phyloP scores from a whole-genome alignment of 495 filamentous ascomycete species.

The Hypoxylon lienhwacheense region DNA sequence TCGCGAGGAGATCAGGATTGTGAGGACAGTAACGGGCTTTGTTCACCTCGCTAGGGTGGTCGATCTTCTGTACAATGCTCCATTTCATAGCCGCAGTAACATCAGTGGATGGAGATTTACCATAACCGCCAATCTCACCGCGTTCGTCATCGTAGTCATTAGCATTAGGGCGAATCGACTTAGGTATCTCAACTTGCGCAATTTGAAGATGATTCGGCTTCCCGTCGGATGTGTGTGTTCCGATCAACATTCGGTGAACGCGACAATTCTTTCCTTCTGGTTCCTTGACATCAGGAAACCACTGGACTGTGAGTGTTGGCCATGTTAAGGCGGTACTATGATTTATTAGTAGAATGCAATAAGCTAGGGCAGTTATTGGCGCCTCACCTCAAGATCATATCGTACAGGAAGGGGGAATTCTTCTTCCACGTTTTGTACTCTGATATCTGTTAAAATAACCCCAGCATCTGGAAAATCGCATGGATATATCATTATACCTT shows the following conservation, averaged over 20 bases:
- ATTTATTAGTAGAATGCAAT: constrained; percentile 3
- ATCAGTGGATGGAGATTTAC: constrained; percentile 58
- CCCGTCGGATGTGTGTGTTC: constrained; percentile 88
- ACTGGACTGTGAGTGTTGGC: constrained; percentile 97
- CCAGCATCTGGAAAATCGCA: not conserved
- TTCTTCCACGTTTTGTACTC: constrained; percentile 99
- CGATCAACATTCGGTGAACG: constrained; percentile 87
- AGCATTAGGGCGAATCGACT: constrained; percentile 69
- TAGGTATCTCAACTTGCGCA: constrained; percentile 87
- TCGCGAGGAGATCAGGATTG: constrained; percentile 96
- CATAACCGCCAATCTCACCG: constrained; percentile 93
- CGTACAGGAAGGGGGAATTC: constrained; percentile 97
- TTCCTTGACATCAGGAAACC: constrained; percentile 93
- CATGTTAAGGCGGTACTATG: constrained; percentile 87
- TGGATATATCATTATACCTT: constrained; percentile 71
- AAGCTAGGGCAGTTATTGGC: not conserved
- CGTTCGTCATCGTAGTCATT: constrained; percentile 85
- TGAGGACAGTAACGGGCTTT: constrained; percentile 97
- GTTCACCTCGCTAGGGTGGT: constrained; percentile 96
- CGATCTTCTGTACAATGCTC: constrained; percentile 90
- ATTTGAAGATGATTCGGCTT: constrained; percentile 94
- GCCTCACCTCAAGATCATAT: constrained; percentile 81
- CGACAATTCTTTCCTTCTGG: constrained; percentile 81
- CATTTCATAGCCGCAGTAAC: constrained; percentile 70
- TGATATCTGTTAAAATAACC: constrained; percentile 41